Evolutionary conservation across 352 stramenopile genomes (phyloP), one percentile per base, ranked within the genome.

Genomic region (Phytophthora cajani): DNA sequence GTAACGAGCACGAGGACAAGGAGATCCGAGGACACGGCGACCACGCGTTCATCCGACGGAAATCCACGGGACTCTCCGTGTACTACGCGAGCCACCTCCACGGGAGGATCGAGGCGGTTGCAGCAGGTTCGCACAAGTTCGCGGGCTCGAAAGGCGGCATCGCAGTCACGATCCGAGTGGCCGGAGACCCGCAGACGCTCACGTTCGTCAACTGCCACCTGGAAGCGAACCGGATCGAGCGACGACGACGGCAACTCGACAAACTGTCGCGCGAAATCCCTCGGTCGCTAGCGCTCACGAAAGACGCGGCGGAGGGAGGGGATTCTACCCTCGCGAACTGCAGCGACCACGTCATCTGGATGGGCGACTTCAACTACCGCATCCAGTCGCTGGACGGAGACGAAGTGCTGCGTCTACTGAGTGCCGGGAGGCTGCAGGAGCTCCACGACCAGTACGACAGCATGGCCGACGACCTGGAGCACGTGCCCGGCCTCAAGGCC

Each of bases 311-410:
- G 36, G 9, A 14, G 36, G 36, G 23, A 17, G 52, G 12, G 0
- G 56, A 71, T 16, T 36, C 30, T 1, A 75, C 44, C 6, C 51
- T 95, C 0, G 84, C 82, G 3, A 78, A 66, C 10, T 79, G 85
- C 56, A 92, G 88, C 30, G 79, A 92, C 59, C 85, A 95, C 56
- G 77, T 94, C 8, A 71, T 95, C 30, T 93, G 86, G 85, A 89
- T 93, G 75, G 88, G 88, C 2, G 86, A 95, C 67, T 86, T 95
- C 40, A 93, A 92, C 72, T 94, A 93, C 70, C 81, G 81, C 9
- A 81, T 92, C 58, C 69, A 86, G 30, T 75, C 66, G 5, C 68
- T 89, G 10, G 80, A 84, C 30, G 77, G 79, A 0, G 69, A 81
- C 33, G 74, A 82, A 8, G 82, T 91, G 61, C 54, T 90, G n/a